Evolutionary conservation across 2,329 filamentous ascomycete species (phyloP), one percentile per base, ranked within the genome.

Genomic region (Alternaria gansuensis): DNA sequence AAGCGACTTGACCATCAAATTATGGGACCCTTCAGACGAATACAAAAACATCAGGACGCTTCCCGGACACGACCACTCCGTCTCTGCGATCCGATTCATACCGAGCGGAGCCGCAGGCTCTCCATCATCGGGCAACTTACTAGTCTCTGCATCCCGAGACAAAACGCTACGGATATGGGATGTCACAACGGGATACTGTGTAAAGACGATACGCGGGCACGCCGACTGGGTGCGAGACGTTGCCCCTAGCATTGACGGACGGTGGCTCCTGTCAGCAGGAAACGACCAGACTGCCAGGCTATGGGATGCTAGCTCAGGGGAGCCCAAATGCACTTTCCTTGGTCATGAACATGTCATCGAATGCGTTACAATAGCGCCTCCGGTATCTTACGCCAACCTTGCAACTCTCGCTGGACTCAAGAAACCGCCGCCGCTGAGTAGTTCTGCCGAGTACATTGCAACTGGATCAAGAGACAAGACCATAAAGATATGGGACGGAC

Each of bases 21-120:
- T 97, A 24, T 98, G 93, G 93, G 92, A 97, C 67, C 93, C 94
- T 1, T 86, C 88, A 41, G 90, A 96, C 74, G 91, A 95, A 59
- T 97, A 97, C 81, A 96, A 97, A 77, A 97, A 97, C 73, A 96
- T 97, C 56, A 87, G 93, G 51, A 97, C 93, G 1, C 82, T 97
- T 21, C 90, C 91, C 0, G 93, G 94, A 5, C 93, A 97, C 78
- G 93, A 97, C 69, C 94, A 97, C 77, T 95, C 90, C 65, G 91
- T 97, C 54, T 95, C 90, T 67, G 89, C 91, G 3, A 88, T 97
- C 31, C 88, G 93, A 7, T 97, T 97, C 75, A 89, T 97, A 36
- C 92, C 92, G 2, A 92, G 89, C 7, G 91, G 91, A 23, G 90
- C 90, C 17, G 90, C 90, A 1, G 92, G 90, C 40, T 88, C 88